Conservation (phyloP, 2,329 filamentous ascomycete species). For the Zasmidium citrigriseum region DNA sequence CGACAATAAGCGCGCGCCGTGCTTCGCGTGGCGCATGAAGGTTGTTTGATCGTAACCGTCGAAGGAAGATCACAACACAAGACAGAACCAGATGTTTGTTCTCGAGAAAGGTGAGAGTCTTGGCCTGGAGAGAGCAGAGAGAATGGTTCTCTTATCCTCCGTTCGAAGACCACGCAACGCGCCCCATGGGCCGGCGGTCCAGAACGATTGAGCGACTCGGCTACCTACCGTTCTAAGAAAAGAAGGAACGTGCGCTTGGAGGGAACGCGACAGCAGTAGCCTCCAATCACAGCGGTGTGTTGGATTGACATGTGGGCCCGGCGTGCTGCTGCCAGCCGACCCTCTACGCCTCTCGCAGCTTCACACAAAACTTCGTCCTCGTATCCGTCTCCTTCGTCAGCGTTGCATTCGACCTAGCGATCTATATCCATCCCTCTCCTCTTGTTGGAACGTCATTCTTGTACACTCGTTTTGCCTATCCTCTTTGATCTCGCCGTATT, state of each 20-base stretch:
- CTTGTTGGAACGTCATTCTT: conserved; percentile 5
- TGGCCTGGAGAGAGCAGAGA: background rate
- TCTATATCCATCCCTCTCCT: conserved; percentile 1
- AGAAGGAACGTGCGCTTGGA: conserved; percentile 8
- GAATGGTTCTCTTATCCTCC: background rate
- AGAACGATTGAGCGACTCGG: conserved; percentile 7
- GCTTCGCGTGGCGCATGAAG: background rate
- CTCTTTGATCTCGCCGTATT: background rate
- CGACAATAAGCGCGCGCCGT: conserved; percentile 4
- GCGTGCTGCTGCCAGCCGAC: conserved; percentile 11
- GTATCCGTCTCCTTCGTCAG: conserved; percentile 15
- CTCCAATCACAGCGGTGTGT: conserved; percentile 16
- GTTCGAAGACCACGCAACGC: background rate
- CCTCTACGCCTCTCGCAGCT: conserved; percentile 8
- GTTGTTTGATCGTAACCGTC: background rate
- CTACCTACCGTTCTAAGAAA: conserved; percentile 8
- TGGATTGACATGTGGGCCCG: background rate
- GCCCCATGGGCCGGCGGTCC: background rate
- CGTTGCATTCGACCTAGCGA: conserved; percentile 7
- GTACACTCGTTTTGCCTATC: conserved; percentile 1
- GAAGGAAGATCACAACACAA: background rate
- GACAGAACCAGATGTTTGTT: background rate
- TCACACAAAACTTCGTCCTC: conserved; percentile 1
- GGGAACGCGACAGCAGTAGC: conserved; percentile 15
- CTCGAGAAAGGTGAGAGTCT: background rate